These are phyloP conservation scores for Coniochaeta ligniaria DNA, from an alignment of 2,329 filamentous ascomycete species.

Conservation along the genomic window DNA sequence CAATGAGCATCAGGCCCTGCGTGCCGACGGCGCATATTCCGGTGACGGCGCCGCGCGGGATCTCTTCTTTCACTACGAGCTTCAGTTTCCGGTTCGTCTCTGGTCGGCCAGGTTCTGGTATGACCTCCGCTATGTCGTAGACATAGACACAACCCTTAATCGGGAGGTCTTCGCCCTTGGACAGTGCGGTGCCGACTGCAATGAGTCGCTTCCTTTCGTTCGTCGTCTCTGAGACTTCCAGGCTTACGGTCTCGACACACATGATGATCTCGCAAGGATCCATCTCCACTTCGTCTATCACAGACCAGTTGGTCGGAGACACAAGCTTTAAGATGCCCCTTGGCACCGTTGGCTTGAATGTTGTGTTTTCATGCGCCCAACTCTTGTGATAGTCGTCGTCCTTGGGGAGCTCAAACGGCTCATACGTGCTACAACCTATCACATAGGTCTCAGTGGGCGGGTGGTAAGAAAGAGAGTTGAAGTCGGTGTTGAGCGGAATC, in stretches of 20 bases:
- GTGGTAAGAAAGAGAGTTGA: slow-evolving; percentile 71
- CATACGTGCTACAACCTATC: slow-evolving; percentile 59
- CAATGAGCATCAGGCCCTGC: slow-evolving; percentile 80
- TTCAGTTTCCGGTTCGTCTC: slow-evolving; percentile 85
- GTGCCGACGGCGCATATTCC: slow-evolving; percentile 77
- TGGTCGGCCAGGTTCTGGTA: slow-evolving; percentile 77
- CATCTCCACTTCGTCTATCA: slow-evolving; percentile 70
- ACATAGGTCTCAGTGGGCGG: slow-evolving; percentile 68
- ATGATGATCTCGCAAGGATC: slow-evolving; percentile 71
- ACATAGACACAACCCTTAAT: slow-evolving; percentile 81
- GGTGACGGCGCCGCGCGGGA: slow-evolving; percentile 85
- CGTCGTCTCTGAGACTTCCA: slow-evolving; percentile 87
- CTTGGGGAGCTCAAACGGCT: slow-evolving; percentile 75
- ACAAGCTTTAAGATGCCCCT: slow-evolving; percentile 72
- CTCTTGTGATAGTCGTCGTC: slow-evolving; percentile 80
- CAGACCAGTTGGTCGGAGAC: slow-evolving; percentile 67
- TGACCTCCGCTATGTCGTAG: slow-evolving; percentile 85
- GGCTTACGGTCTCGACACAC: slow-evolving; percentile 72
- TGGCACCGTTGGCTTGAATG: slow-evolving; percentile 59
- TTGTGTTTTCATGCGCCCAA: slow-evolving; percentile 65
- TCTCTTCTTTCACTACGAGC: slow-evolving; percentile 80
- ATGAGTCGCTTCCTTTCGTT: slow-evolving; percentile 79
- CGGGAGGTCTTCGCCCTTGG: slow-evolving; percentile 85
- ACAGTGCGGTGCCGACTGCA: slow-evolving; percentile 75
- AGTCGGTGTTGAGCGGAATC: slow-evolving; percentile 61